phyloP scores from a whole-genome alignment of 768 basidiomycete species.

The Suillus plorans region DNA sequence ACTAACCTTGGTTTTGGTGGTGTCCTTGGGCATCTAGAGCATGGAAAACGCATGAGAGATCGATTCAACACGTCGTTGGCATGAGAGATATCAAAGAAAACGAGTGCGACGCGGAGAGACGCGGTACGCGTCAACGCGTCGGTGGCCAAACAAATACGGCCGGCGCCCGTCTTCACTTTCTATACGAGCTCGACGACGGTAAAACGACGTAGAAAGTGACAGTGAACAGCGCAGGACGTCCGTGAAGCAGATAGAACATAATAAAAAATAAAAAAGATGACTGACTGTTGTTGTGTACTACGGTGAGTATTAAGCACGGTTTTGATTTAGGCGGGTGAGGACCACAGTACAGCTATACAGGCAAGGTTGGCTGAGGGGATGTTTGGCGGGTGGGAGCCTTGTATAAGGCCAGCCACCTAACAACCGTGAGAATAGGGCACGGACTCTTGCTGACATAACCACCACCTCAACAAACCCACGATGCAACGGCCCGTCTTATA shows the following conservation, averaged over 20 bases:
- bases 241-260: slow-evolving; percentile 22
- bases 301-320: slow-evolving; percentile 23
- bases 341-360: slow-evolving; percentile 36
- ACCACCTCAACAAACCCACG: slow-evolving; percentile 29
- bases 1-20: slow-evolving; percentile 67
- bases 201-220: slow-evolving; percentile 8
- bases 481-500: neutral
- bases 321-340: slow-evolving; percentile 34
- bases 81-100: slow-evolving; percentile 18
- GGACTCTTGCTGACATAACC: slow-evolving; percentile 35
- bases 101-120: slow-evolving; percentile 19
- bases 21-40: slow-evolving; percentile 76
- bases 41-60: slow-evolving; percentile 33
- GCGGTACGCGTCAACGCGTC: slow-evolving; percentile 37
- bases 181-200: slow-evolving; percentile 24
- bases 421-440: slow-evolving; percentile 36
- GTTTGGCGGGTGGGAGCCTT: slow-evolving; percentile 39
- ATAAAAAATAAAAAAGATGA: slow-evolving; percentile 19
- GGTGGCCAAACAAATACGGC: slow-evolving; percentile 36
- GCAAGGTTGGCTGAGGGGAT: slow-evolving; percentile 35
- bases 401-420: slow-evolving; percentile 33
- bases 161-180: slow-evolving; percentile 5
- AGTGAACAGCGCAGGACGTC: slow-evolving; percentile 21
- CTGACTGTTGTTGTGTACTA: slow-evolving; percentile 33
- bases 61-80: slow-evolving; percentile 40